Conservation (phyloP, 345 rosid genomes). For the Linum lewisii region DNA sequence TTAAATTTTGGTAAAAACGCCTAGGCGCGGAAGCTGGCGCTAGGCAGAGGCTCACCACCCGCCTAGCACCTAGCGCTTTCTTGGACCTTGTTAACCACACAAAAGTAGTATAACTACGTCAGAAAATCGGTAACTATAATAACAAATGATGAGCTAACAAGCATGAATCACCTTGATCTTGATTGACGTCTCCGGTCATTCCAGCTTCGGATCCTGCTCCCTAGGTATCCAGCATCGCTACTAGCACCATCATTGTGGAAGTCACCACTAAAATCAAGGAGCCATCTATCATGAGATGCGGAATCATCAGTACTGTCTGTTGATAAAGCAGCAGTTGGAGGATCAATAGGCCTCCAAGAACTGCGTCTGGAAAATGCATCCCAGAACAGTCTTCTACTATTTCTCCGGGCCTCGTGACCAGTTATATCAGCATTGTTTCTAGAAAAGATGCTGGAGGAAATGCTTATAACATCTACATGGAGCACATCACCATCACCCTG, state of each 20-base stretch:
- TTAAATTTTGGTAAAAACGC: too few relatives aligned
- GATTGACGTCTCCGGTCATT: constrained; percentile 41
- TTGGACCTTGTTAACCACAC: too few relatives aligned
- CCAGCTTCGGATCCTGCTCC: constrained; percentile 39
- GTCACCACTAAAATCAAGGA: constrained; percentile 37
- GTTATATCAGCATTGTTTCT: constrained; percentile 27
- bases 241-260: constrained; percentile 28
- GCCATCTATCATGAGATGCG: constrained; percentile 45
- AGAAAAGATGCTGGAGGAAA: constrained; percentile 41
- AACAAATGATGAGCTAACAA: too few relatives aligned
- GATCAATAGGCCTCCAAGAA: constrained; percentile 33
- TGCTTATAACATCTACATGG: constrained; percentile 46
- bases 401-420: constrained; percentile 37
- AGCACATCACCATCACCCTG: constrained; percentile 32
- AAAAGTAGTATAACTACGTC: too few relatives aligned
- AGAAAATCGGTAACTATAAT: too few relatives aligned
- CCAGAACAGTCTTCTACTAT: constrained; percentile 43
- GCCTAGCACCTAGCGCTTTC: too few relatives aligned
- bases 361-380: constrained; percentile 50
- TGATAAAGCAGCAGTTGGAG: constrained; percentile 35
- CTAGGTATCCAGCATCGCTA: constrained; percentile 36
- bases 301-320: constrained; percentile 31
- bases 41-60: too few relatives aligned
- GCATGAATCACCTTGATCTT: constrained; percentile 52
- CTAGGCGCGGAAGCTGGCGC: too few relatives aligned